Evolutionary conservation across 495 filamentous ascomycete genomes (phyloP), one percentile per base, ranked within the genome.

Genomic region (Patellaria atrata): DNA sequence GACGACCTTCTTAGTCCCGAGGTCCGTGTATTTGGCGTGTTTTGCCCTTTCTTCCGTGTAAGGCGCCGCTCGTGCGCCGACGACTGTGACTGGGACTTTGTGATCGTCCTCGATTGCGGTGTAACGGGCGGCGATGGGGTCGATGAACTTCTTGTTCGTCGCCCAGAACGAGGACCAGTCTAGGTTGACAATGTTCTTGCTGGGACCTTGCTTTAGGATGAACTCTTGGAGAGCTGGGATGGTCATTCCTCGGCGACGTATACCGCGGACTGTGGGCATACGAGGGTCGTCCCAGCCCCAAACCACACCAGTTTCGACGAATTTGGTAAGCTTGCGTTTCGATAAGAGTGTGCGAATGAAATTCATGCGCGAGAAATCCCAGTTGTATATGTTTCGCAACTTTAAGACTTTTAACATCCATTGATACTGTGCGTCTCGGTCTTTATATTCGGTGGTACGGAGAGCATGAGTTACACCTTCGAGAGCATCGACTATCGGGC

Each of bases 351-450:
- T 93, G 17, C 76, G 71, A 52, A 94, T 72, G 51, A 96, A 94
- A 68, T 93, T 94, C 70, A 96, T 82, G 48, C 89, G 77, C 24
- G 87, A 73, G 60, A 96, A 97, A 57, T 94, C 86, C 89, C 89
- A 96, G 59, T 96, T 80, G 57, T 94, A 73, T 9, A 96, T 89
- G 40, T 73, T 62, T 32, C 89, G 82, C 14, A 97, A 71, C 43
- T 80, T 74, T 29, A 96, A 68, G 0, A 82, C 71, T 38, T 92
- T 74, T 21, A 91, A 53, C 66, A 97, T 85, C 89, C 89, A 97
- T 53, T 89, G 74, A 62, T 96, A 97, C 61, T 94, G 87, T 8
- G 82, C 78, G 58, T 97, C 94, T 33, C 89, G 82, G 59, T 97
- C 91, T 24, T 85, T 79, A 63, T 96, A 97, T 64, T 97, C 89